These are phyloP conservation scores for Amanita rimosa DNA, from an alignment of 768 basidiomycete genomes.

Conservation along the genomic window DNA sequence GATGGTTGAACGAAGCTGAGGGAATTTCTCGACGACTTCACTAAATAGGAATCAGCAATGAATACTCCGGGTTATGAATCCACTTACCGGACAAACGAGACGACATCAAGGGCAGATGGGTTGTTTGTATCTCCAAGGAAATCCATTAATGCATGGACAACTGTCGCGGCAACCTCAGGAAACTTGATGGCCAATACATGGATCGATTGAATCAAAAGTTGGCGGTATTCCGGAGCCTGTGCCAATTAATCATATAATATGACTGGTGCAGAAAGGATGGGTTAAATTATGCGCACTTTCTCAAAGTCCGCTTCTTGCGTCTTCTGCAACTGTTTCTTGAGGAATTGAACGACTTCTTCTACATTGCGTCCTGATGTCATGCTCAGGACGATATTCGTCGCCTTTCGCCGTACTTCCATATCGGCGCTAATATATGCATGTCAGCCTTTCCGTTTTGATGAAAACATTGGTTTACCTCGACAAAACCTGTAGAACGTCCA, in stretches of 20 bases:
- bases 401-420: constrained; percentile 93
- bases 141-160: constrained; percentile 89
- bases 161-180: constrained; percentile 92
- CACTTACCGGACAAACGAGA: constrained; percentile 46
- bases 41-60: constrained; percentile 20
- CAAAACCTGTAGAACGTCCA: constrained; percentile 91
- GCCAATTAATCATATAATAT: background rate
- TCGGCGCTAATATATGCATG: constrained; percentile 53
- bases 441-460: background rate
- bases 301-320: constrained; percentile 90
- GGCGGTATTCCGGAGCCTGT: constrained; percentile 91
- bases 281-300: constrained; percentile 41
- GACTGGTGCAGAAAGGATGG: background rate
- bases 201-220: constrained; percentile 93
- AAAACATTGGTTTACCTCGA: constrained; percentile 38
- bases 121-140: constrained; percentile 94
- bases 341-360: constrained; percentile 90
- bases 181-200: constrained; percentile 95
- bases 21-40: constrained; percentile 98
- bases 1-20: constrained; percentile 69
- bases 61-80: background rate
- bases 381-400: constrained; percentile 77
- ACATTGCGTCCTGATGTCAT: constrained; percentile 94
- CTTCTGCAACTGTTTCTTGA: constrained; percentile 95
- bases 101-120: constrained; percentile 91